Evolutionary conservation across 2,329 filamentous ascomycete species (phyloP).

Genomic region (Pseudogymnoascus sp.): DNA sequence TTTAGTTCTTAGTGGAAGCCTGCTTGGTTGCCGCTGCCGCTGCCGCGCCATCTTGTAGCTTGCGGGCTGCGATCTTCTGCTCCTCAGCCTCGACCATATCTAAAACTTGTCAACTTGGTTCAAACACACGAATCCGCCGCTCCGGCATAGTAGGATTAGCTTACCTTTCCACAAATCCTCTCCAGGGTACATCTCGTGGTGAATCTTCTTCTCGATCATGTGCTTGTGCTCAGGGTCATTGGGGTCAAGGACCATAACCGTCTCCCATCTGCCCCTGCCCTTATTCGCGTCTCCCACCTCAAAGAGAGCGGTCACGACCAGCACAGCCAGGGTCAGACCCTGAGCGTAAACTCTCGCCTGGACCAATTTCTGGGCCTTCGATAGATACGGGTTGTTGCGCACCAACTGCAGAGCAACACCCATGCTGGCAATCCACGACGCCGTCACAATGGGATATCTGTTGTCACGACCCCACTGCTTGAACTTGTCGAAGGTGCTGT

Average conservation of each 20-base stretch:
- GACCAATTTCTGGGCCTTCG: conserved; percentile 60
- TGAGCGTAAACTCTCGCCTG: conserved; percentile 72
- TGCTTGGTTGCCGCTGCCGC: not conserved
- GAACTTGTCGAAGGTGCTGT: conserved; percentile 35
- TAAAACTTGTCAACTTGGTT: conserved; percentile 29
- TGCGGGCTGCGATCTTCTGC: conserved; percentile 42
- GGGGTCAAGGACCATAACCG: conserved; percentile 71
- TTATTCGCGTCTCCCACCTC: conserved; percentile 68
- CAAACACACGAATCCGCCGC: not conserved
- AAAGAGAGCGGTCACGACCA: conserved; percentile 60
- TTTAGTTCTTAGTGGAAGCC: not conserved
- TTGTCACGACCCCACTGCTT: conserved; percentile 65
- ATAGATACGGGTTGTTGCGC: conserved; percentile 55
- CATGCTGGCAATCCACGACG: conserved; percentile 61
- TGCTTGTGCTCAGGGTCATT: conserved; percentile 77
- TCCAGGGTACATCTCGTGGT: conserved; percentile 79
- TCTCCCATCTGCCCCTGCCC: conserved; percentile 76
- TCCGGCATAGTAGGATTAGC: conserved; percentile 25
- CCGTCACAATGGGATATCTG: conserved; percentile 62
- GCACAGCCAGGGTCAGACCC: conserved; percentile 60
- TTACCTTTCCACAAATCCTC: conserved; percentile 89
- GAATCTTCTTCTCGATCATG: conserved; percentile 77
- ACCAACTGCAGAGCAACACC: conserved; percentile 55
- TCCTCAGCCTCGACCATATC: conserved; percentile 82
- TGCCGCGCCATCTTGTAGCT: conserved; percentile 9